Evolutionary conservation across 345 rosid species (phyloP).

Genomic region (Gossypium bickii): DNA sequence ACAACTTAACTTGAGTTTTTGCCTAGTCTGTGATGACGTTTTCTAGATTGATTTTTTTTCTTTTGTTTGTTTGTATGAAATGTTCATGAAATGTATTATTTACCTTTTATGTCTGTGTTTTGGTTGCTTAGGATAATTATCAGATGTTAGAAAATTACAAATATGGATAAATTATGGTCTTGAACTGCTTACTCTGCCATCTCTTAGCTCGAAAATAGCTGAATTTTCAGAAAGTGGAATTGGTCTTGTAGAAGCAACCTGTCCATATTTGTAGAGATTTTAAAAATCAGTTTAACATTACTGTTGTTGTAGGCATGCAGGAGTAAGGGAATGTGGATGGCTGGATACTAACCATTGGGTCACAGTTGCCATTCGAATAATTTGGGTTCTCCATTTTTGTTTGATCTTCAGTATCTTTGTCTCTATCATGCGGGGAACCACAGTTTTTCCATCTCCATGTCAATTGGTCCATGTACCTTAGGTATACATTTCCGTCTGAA

Average conservation of each 20-base stretch:
- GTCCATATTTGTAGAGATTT: slow-evolving; percentile 17
- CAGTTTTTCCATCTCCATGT: slow-evolving; percentile 60
- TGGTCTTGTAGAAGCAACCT: slow-evolving; percentile 63
- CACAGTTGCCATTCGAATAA: slow-evolving; percentile 26
- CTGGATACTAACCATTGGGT: slow-evolving; percentile 34
- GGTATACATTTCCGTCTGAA: slow-evolving; percentile 53
- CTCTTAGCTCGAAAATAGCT: slow-evolving; percentile 55
- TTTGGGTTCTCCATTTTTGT: slow-evolving; percentile 17
- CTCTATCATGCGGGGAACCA: slow-evolving; percentile 36
- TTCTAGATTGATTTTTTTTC: background rate
- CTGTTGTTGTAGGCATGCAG: background rate
- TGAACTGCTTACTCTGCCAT: slow-evolving; percentile 58
- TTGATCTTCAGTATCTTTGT: slow-evolving; percentile 17
- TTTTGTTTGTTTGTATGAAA: background rate
- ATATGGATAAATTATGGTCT: slow-evolving; percentile 2
- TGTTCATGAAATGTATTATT: background rate
- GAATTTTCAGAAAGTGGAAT: slow-evolving; percentile 55
- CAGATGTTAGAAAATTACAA: background rate
- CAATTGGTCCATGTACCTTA: slow-evolving; percentile 48
- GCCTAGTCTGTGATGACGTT: background rate
- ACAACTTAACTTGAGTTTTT: background rate
- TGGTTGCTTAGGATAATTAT: background rate
- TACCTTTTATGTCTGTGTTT: background rate
- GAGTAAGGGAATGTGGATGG: background rate
- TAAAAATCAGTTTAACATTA: slow-evolving; percentile 6